Evolutionary conservation across 2,329 filamentous ascomycete genomes (phyloP), one percentile per base, ranked within the genome.

Genomic region (Aspergillus pseudotamarii): DNA sequence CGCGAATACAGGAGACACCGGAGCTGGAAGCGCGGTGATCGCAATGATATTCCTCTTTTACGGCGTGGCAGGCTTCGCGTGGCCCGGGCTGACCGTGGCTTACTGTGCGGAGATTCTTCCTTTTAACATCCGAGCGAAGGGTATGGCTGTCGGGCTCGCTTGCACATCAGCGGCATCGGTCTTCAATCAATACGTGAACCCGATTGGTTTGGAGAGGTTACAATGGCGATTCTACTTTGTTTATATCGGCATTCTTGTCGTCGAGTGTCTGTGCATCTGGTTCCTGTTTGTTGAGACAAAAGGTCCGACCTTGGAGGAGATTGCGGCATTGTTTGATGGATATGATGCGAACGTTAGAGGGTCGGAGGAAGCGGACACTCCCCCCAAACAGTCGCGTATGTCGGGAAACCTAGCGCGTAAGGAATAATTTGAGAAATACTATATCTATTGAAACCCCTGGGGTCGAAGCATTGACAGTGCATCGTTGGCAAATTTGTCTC

Each of bases 61-160:
- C 58, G 61, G 69, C 59, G 63, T 76, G 63, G 72, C 73, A 65
- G 61, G 68, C 66, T 68, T 73, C 10, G 69, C 66, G 28, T 71
- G 64, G 66, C 62, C 68, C 1, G 67, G 65, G 19, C 50, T 71
- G 8, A 61, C 66, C 4, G 60, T 68, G 21, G 63, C 63, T 1
- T 69, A 72, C 41, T 56, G 59, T 11, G 68, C 60, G 14, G 56
- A 58, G 28, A 58, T 58, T 11, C 36, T 58, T 14, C 56, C 56
- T 4, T 58, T 23, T 30, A 23, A 23, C 5, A 58, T 58, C 28
- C 56, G 56, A 10, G 56, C 56, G 11, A 58, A 50, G 28, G 56
- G 56, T 21, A 21, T 58, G 26, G 48, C 48, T 30, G 48, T 26
- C n/a, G 23, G 12, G 12, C 19, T 51, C 28, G 48, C 48, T 23